Base-by-base conservation (phyloP, 352 stramenopile genomes). In the Phytophthora megakarya region DNA sequence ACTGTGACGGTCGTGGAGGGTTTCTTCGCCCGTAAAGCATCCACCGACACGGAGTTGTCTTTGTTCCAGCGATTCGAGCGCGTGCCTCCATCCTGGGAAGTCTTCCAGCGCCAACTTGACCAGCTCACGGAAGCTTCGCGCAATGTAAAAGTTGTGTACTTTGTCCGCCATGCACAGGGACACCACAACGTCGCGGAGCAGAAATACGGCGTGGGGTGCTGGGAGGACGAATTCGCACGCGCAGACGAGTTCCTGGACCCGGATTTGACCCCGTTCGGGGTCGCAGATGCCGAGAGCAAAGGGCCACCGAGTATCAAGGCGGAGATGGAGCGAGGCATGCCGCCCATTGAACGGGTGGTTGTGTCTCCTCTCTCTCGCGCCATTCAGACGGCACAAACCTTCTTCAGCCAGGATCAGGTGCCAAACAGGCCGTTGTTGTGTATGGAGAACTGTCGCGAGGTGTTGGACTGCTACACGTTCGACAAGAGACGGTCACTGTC, bases 111-210 rank as follows among this genome's bases (percentile, higher is more conserved):
- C 11, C 22, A 68, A 16, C 44, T 73, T 13, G 2, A 45, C 5
- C 28, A 63, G 6, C 25, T 69, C n/a, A 32, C 44, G n/a, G 57
- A 46, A 35, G 48, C 47, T 23, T 42, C 38, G 6, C 59, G 75
- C n/a, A 70, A 55, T n/a, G 16, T 60, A 16, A 92, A 90, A 52
- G 84, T 90, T 46, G 48, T 92, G n/a, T 90, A 90, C 61, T 75
- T 90, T 21, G 67, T 91, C 25, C 81, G 84, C 21, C 84, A 93
- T 49, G 84, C 80, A 18, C 72, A 90, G 54, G 81, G 78, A 3
- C 73, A 58, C 15, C 81, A 93, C 71, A 93, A 93, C 51, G 67
- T 73, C 9, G 74, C 73, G 2, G 73, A 91, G 49, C 35, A 72
- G 0, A 76, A 82, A 32, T 71, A 81, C 23, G 84, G 81, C 15